phyloP scores from a whole-genome alignment of 2,329 filamentous ascomycete genomes.

The Gnomoniopsis sp. region DNA sequence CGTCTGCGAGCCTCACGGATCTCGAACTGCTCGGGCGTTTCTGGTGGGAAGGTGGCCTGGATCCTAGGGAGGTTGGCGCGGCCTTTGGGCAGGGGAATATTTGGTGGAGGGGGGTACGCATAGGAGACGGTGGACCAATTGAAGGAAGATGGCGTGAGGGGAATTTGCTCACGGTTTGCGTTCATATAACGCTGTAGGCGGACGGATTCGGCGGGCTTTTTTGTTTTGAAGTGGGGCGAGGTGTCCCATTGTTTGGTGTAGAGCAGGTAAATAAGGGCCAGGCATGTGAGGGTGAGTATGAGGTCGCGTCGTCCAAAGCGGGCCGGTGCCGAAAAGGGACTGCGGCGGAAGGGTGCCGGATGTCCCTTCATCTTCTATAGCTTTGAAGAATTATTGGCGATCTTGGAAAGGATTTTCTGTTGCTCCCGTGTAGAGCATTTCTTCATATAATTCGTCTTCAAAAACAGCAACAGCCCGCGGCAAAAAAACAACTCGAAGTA shows the following conservation, averaged over 20 bases:
- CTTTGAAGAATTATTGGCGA: not conserved
- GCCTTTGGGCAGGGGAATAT: conserved; percentile 24
- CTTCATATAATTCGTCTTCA: too few species aligned
- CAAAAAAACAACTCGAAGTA: too few species aligned
- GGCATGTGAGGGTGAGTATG: conserved; percentile 1
- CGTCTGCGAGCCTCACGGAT: conserved; percentile 29
- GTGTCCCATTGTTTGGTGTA: not conserved
- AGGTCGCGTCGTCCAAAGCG: conserved; percentile 3
- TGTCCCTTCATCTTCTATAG: not conserved
- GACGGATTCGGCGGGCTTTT: conserved; percentile 1
- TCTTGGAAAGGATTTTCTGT: too few species aligned
- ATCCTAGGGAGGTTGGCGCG: conserved; percentile 28
- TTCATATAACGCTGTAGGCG: conserved; percentile 32
- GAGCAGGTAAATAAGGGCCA: conserved; percentile 14
- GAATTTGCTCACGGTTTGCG: conserved; percentile 13
- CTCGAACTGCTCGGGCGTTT: conserved; percentile 21
- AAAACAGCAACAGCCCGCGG: too few species aligned
- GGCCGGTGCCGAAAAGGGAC: conserved; percentile 1
- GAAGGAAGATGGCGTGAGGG: conserved; percentile 29
- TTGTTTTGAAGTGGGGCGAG: not conserved
- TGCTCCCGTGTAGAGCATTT: too few species aligned
- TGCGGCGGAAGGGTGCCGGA: not conserved
- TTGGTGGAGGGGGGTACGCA: conserved; percentile 23
- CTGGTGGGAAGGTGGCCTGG: conserved; percentile 31
- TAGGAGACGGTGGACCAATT: conserved; percentile 33